Percentiles rank a stretch among this genome's conserved stretches.
Evolutionary conservation across 495 filamentous ascomycete species (phyloP).

Genomic region (Letharia lupina): DNA sequence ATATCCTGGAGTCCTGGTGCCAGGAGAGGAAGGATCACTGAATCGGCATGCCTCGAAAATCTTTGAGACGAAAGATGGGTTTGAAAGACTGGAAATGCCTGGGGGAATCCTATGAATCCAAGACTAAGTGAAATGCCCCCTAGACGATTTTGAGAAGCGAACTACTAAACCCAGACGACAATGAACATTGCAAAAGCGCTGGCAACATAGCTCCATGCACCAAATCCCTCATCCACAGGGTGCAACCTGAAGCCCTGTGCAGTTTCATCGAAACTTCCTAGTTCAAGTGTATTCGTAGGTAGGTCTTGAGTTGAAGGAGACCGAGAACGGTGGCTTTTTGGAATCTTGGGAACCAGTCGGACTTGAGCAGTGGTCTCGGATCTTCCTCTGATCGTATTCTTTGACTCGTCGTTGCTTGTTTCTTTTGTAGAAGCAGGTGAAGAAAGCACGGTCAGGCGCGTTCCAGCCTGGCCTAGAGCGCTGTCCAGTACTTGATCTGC

Average conservation of each 20-base stretch:
- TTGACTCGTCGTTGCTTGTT: neutral
- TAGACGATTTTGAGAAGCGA: neutral
- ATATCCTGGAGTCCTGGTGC: conserved; percentile 22
- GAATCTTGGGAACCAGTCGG: conserved; percentile 12
- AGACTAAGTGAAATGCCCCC: neutral
- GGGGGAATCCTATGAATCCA: conserved; percentile 1
- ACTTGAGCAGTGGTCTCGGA: conserved; percentile 18
- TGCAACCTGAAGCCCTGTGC: conserved; percentile 11
- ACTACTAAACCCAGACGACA: conserved; percentile 18
- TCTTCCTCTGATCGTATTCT: conserved; percentile 6
- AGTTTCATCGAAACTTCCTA: conserved; percentile 13
- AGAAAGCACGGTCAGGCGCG: neutral
- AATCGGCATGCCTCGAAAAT: conserved; percentile 7
- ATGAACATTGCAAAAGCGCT: conserved; percentile 22
- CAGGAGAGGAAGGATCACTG: conserved; percentile 8
- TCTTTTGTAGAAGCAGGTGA: neutral
- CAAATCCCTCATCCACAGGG: conserved; percentile 22
- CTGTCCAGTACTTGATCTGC: conserved; percentile 17
- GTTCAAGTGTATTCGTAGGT: neutral
- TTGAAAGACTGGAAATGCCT: conserved; percentile 10
- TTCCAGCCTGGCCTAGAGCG: conserved; percentile 12
- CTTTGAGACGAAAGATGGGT: conserved; percentile 17
- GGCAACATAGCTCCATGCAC: conserved; percentile 22
- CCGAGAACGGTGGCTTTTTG: neutral
- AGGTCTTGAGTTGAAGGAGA: neutral